These are phyloP conservation scores for Alopecurus myosuroides DNA, from an alignment of 176 grass and related monocot species.

Conservation along the genomic window DNA sequence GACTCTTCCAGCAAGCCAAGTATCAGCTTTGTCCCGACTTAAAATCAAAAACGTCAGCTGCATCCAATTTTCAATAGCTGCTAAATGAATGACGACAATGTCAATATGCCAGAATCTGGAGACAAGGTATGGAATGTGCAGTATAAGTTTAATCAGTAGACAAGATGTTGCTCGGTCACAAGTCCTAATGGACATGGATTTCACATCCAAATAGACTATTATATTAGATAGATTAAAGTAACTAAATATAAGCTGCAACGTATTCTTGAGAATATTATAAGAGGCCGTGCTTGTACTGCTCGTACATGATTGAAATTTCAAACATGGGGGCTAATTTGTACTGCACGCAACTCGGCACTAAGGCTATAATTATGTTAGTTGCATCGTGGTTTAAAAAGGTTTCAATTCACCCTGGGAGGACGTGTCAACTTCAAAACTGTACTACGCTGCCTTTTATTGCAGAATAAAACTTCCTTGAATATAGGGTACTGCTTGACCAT, in stretches of 20 bases:
- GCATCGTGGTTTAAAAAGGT: not conserved
- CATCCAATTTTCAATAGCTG: not conserved
- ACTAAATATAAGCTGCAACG: no score
- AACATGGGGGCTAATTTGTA: not conserved
- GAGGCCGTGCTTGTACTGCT: not conserved
- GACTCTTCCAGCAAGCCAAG: constrained; percentile 1
- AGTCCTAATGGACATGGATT: no score
- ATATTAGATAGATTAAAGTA: no score
- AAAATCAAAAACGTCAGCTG: not conserved
- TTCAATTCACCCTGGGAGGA: not conserved
- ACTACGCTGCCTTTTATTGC: no score
- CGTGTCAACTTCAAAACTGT: not conserved
- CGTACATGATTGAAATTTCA: not conserved
- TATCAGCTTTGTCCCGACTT: not conserved
- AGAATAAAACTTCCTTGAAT: constrained; percentile 1
- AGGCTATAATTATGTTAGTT: not conserved
- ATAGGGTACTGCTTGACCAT: not conserved
- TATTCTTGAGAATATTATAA: not conserved
- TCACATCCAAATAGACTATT: no score
- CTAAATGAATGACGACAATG: not conserved
- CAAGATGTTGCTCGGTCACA: no score
- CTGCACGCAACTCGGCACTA: not conserved
- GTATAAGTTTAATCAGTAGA: no score
- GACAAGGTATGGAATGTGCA: not conserved
- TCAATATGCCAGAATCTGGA: not conserved